Conservation (phyloP, 371 early-diverging fungal species). For the Rhizomucor miehei region DNA sequence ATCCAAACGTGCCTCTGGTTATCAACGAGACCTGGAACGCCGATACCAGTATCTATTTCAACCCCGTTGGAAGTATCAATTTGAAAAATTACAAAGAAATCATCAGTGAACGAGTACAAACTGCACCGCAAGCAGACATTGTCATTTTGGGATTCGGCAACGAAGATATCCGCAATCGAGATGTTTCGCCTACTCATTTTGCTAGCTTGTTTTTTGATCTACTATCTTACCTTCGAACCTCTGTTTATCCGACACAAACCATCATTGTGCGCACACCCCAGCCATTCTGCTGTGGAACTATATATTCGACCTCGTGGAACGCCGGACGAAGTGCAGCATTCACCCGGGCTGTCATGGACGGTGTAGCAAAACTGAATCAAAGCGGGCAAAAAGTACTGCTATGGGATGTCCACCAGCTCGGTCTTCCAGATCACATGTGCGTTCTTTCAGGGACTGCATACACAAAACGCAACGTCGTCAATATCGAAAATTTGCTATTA, state of each 20-base stretch:
- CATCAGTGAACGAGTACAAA: slow-evolving; percentile 5
- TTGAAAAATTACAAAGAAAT: slow-evolving; percentile 8
- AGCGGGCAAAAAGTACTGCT: slow-evolving; percentile 14
- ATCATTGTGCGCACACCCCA: slow-evolving; percentile 40
- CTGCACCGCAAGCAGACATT: slow-evolving; percentile 20
- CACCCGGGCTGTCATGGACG: slow-evolving; percentile 23
- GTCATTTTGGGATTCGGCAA: slow-evolving; percentile 38
- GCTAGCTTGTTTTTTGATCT: slow-evolving; percentile 13
- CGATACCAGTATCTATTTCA: slow-evolving; percentile 28
- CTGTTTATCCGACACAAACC: slow-evolving; percentile 29
- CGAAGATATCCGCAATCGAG: slow-evolving; percentile 21
- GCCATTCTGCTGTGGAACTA: slow-evolving; percentile 30
- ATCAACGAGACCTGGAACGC: slow-evolving; percentile 32
- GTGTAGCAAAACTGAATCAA: slow-evolving; percentile 6
- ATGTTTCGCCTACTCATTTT: slow-evolving; percentile 26
- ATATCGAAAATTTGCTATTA: slow-evolving; percentile 34
- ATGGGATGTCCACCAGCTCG: slow-evolving; percentile 40
- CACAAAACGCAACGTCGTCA: slow-evolving; percentile 30
- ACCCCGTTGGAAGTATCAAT: slow-evolving; percentile 18
- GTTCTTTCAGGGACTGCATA: slow-evolving; percentile 23
- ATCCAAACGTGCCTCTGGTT: slow-evolving; percentile 23
- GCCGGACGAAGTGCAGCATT: slow-evolving; percentile 35
- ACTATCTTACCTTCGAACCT: slow-evolving; percentile 12
- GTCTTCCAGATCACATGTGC: slow-evolving; percentile 30
- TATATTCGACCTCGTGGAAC: slow-evolving; percentile 35